These are phyloP conservation scores for Glycine latifolia DNA, from an alignment of 306 rosid species.

Conservation along the genomic window DNA sequence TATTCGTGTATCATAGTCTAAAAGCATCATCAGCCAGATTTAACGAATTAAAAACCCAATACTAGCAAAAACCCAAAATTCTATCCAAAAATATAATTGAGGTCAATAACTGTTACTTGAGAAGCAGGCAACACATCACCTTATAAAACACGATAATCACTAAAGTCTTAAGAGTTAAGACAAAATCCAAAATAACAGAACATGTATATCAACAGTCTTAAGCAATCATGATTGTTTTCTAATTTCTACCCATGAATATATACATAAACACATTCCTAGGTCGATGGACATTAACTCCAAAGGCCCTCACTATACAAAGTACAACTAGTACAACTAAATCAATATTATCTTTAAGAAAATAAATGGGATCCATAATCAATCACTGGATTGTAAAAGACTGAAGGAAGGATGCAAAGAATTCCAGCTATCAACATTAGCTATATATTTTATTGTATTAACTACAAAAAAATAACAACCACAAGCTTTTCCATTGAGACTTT, in stretches of 20 bases:
- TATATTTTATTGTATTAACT: constrained; percentile 15
- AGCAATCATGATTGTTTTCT: neutral
- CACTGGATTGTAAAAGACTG: neutral
- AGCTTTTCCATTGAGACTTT: constrained; percentile 21
- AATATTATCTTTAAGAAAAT: neutral
- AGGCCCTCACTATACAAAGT: neutral
- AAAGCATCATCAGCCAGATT: neutral
- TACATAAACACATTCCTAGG: constrained; percentile 6
- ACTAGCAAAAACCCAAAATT: neutral
- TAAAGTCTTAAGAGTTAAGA: too few species aligned
- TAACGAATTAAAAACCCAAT: neutral
- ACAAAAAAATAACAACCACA: constrained; percentile 27
- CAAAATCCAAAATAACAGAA: too few species aligned
- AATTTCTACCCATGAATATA: neutral
- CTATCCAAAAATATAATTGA: neutral
- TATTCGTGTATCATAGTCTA: neutral
- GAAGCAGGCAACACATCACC: too few species aligned
- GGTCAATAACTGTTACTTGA: neutral
- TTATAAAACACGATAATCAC: neutral
- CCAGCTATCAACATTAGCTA: constrained; percentile 19
- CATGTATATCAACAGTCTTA: too few species aligned
- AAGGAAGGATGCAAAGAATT: constrained; percentile 24
- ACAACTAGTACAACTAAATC: neutral
- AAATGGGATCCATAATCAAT: constrained; percentile 9
- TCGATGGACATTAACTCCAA: neutral